phyloP scores from a whole-genome alignment of 1,139 yeast genomes.

The Protomyces inundatus region DNA sequence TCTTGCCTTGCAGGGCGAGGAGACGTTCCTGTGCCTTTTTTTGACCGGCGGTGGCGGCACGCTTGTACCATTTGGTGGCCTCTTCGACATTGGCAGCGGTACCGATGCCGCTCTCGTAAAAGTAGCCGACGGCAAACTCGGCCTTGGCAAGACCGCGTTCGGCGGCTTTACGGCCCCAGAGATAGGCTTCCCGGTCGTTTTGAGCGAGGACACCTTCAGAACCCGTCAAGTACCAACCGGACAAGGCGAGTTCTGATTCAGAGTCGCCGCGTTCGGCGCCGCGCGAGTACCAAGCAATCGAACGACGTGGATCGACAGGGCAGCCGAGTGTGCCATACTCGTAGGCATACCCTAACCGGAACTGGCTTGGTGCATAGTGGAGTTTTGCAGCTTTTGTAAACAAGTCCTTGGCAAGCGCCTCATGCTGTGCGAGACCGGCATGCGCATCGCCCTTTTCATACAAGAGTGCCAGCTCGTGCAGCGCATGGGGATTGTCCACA shows the following conservation, averaged over 20 bases:
- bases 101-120: slow-evolving; percentile 75
- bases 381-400: slow-evolving; percentile 73
- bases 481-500: slow-evolving; percentile 49
- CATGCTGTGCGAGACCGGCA: slow-evolving; percentile 33
- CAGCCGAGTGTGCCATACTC: slow-evolving; percentile 78
- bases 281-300: slow-evolving; percentile 83
- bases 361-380: slow-evolving; percentile 76
- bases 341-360: slow-evolving; percentile 77
- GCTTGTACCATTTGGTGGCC: slow-evolving; percentile 52
- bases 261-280: slow-evolving; percentile 58
- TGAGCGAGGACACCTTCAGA: slow-evolving; percentile 63
- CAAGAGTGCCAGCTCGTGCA: slow-evolving; percentile 63
- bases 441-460: slow-evolving; percentile 55
- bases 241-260: slow-evolving; percentile 80
- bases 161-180: slow-evolving; percentile 86
- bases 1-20: slow-evolving; percentile 21
- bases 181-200: slow-evolving; percentile 70
- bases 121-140: slow-evolving; percentile 75
- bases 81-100: slow-evolving; percentile 46
- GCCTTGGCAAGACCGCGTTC: slow-evolving; percentile 69
- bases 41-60: slow-evolving; percentile 47
- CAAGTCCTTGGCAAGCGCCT: slow-evolving; percentile 51
- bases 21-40: slow-evolving; percentile 29
- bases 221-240: slow-evolving; percentile 90
- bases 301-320: slow-evolving; percentile 60